Evolutionary conservation across 345 rosid genomes (phyloP).

Genomic region (Brassica carinata): DNA sequence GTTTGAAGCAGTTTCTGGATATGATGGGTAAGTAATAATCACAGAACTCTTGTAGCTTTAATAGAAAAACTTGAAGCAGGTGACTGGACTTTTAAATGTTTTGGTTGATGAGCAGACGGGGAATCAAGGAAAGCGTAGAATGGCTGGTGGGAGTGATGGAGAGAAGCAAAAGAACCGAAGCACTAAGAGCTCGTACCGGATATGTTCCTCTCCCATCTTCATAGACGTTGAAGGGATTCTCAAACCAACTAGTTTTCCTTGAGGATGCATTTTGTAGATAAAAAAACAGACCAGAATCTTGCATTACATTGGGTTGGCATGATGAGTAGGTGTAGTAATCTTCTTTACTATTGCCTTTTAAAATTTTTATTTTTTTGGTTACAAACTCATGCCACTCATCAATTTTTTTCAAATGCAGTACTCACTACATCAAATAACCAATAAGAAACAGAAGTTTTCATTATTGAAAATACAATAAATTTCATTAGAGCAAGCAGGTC

Average conservation of each 20-base stretch:
- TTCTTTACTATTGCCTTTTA: neutral
- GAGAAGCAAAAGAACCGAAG: constrained; percentile 96
- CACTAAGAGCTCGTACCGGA: constrained; percentile 72
- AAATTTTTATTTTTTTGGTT: neutral
- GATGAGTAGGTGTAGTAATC: constrained; percentile 33
- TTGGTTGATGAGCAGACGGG: constrained; percentile 55
- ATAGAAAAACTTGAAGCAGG: neutral
- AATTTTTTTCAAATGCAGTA: neutral
- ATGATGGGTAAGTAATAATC: constrained; percentile 74
- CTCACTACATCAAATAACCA: neutral
- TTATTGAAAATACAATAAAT: neutral
- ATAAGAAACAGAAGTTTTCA: neutral
- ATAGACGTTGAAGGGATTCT: constrained; percentile 5
- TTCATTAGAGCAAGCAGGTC: neutral
- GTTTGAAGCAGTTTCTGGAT: constrained; percentile 92
- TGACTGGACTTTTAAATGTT: neutral
- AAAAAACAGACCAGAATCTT: constrained; percentile 40
- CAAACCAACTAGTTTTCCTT: constrained; percentile 6
- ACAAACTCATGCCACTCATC: neutral
- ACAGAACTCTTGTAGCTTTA: neutral
- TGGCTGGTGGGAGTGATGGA: constrained; percentile 96
- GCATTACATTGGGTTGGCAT: constrained; percentile 32
- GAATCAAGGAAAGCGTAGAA: constrained; percentile 83
- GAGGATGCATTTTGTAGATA: constrained; percentile 51
- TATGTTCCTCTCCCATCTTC: constrained; percentile 44